Base-by-base conservation (phyloP, 345 rosid genomes). In the Heritiera littoralis region DNA sequence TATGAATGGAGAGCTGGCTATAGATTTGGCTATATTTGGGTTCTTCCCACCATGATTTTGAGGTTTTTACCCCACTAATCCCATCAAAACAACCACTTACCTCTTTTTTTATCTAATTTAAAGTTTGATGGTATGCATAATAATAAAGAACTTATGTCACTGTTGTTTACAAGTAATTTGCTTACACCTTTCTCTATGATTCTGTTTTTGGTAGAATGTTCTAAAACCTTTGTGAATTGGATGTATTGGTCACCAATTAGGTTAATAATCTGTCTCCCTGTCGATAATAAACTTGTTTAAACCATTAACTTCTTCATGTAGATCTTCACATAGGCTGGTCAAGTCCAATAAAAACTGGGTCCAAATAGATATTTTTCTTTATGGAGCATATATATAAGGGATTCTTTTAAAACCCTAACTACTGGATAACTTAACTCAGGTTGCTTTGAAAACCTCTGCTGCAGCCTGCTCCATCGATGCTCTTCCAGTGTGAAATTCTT, bases 381-480 rank as follows among this genome's bases (percentile, higher is more conserved):
- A 18, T 20, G 69, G 20, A 12, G 52, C 56, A 30, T 75, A 43
- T 60, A 60, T 49, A 75, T 45, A 35, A 60, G 45, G 45, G 15
- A 23, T 45, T 51, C 38, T 63, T 66, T 77, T 58, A 12, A 9
- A 71, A 79, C 63, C 81, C 71, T 79, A 60, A 49, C 46, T 61
- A 0, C 4, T 71, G n/a, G 18, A 51, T 54, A 52, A 35, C 38
- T 35, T 35, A 35, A 55, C 60, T 59, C 51, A 18, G 30, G 81
- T 48, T 65, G 73, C 79, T 52, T 51, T 13, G 51, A 1, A 15
- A 77, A 40, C 14, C 80, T 49, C 30, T 59, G 13, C 70, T 45
- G 69, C 76, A 48, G 81, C 30, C 65, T 48, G n/a, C 17, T 64
- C 23, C 40, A 18, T 52, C 28, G 51, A 38, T 61, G 59, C 72